Percentiles rank a stretch among this genome's conserved stretches.
These are phyloP conservation scores for Yamadazyma triangularis DNA, from an alignment of 1,139 yeast species.

Conservation along the genomic window DNA sequence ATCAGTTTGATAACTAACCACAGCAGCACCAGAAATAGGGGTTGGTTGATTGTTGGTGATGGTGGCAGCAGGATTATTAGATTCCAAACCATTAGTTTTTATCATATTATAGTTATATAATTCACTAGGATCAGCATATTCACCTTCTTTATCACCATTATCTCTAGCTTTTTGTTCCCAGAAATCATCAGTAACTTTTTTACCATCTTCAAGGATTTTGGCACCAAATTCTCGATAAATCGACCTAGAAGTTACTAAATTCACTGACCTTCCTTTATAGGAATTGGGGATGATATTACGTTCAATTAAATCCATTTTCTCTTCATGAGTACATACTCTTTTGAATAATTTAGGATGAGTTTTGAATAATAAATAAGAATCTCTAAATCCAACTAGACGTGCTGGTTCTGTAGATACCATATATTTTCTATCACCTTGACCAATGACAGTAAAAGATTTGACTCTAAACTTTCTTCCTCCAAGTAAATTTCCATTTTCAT, in stretches of 20 bases:
- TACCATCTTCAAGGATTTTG: conserved; percentile 73
- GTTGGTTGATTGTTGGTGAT: conserved; percentile 21
- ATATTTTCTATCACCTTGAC: conserved; percentile 68
- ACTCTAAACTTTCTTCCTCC: conserved; percentile 82
- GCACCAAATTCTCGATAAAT: conserved; percentile 93
- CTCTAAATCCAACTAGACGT: conserved; percentile 89
- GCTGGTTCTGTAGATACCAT: conserved; percentile 98
- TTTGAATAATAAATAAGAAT: conserved; percentile 85
- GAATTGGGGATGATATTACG: conserved; percentile 84
- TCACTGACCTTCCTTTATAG: conserved; percentile 85
- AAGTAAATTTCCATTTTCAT: conserved; percentile 57
- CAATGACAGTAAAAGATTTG: conserved; percentile 73
- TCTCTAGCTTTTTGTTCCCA: conserved; percentile 72
- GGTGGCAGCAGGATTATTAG: not conserved
- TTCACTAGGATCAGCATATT: conserved; percentile 74
- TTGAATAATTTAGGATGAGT: conserved; percentile 74
- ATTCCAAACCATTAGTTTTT: conserved; percentile 17
- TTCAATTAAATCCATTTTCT: conserved; percentile 77
- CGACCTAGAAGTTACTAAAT: conserved; percentile 86
- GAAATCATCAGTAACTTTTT: conserved; percentile 80
- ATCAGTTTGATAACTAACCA: conserved; percentile 49
- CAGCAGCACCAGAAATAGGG: conserved; percentile 37
- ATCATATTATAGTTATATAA: conserved; percentile 20
- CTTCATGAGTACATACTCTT: conserved; percentile 69
- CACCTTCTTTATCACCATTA: conserved; percentile 74